phyloP scores from a whole-genome alignment of 768 basidiomycete genomes.

The Trametes coccinea region DNA sequence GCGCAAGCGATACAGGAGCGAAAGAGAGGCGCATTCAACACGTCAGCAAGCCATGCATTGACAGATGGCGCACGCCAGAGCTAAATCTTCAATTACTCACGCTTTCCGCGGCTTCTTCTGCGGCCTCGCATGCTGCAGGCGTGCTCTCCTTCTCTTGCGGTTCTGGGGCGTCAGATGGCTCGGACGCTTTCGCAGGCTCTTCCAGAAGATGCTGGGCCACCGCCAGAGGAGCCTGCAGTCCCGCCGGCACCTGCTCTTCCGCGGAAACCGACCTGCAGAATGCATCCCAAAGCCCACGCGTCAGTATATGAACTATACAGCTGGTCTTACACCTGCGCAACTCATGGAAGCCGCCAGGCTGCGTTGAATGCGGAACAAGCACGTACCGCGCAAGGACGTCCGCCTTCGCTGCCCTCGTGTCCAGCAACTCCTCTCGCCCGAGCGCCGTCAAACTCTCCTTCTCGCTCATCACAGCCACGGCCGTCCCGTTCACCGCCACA shows the following conservation, averaged over 20 bases:
- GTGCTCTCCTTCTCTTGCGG: constrained; percentile 25
- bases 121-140: constrained; percentile 18
- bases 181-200: constrained; percentile 27
- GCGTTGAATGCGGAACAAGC: constrained; percentile 18
- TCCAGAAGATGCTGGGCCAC: constrained; percentile 62
- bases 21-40: not conserved
- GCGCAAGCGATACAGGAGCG: not conserved
- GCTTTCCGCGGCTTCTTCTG: constrained; percentile 22
- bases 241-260: constrained; percentile 57
- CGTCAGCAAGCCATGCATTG: constrained; percentile 17
- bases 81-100: constrained; percentile 21
- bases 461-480: constrained; percentile 58
- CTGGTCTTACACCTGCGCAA: not conserved
- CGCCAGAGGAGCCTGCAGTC: constrained; percentile 59
- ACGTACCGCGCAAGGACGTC: constrained; percentile 66
- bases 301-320: constrained; percentile 8
- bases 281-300: constrained; percentile 15
- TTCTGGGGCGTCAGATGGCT: constrained; percentile 18
- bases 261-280: constrained; percentile 52
- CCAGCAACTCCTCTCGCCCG: constrained; percentile 75
- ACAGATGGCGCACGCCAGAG: constrained; percentile 8
- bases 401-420: constrained; percentile 68
- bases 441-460: constrained; percentile 73
- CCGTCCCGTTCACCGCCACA: constrained; percentile 45
- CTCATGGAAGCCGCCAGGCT: constrained; percentile 7